A percentile compares a stretch with the other conserved stretches of the same genome.
Conservation (phyloP, 148 eudicot species). For the Gaultheria prostrata region DNA sequence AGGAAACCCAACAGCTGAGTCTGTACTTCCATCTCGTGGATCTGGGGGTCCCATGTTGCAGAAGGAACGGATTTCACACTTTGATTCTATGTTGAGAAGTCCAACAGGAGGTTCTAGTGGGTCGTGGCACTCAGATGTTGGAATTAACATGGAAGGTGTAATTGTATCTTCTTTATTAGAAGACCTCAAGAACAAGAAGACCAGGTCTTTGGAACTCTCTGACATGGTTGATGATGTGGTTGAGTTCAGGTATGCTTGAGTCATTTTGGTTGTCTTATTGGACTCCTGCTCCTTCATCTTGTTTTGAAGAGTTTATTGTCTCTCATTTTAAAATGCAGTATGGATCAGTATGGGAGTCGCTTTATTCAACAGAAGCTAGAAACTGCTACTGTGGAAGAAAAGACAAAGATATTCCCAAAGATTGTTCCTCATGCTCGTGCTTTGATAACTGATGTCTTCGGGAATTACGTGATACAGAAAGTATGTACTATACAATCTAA, state of each 20-base stretch:
- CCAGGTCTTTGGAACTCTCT: conserved; percentile 44
- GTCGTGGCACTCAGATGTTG: conserved; percentile 25
- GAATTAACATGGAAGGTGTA: conserved; percentile 30
- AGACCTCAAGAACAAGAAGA: conserved; percentile 49
- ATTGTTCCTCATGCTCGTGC: conserved; percentile 48
- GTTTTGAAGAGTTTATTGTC: not conserved
- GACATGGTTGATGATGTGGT: conserved; percentile 52
- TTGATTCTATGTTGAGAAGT: conserved; percentile 23
- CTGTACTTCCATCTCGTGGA: conserved; percentile 22
- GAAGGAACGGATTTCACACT: conserved; percentile 22
- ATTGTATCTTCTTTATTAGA: conserved; percentile 41
- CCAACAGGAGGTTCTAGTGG: conserved; percentile 25
- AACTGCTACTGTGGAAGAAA: conserved; percentile 50
- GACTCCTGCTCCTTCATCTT: not conserved
- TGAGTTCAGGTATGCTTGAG: conserved; percentile 48
- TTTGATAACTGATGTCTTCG: conserved; percentile 69
- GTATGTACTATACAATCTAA: conserved; percentile 22
- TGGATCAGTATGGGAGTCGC: conserved; percentile 72
- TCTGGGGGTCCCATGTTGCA: conserved; percentile 23
- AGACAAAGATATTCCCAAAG: conserved; percentile 45
- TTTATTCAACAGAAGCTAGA: conserved; percentile 73
- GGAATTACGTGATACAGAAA: conserved; percentile 74
- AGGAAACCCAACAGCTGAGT: conserved; percentile 29
- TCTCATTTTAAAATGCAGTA: conserved; percentile 32
- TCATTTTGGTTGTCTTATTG: conserved; percentile 6